Conservation (phyloP, 1,139 yeast genomes). For the Geotrichum europaeum region DNA sequence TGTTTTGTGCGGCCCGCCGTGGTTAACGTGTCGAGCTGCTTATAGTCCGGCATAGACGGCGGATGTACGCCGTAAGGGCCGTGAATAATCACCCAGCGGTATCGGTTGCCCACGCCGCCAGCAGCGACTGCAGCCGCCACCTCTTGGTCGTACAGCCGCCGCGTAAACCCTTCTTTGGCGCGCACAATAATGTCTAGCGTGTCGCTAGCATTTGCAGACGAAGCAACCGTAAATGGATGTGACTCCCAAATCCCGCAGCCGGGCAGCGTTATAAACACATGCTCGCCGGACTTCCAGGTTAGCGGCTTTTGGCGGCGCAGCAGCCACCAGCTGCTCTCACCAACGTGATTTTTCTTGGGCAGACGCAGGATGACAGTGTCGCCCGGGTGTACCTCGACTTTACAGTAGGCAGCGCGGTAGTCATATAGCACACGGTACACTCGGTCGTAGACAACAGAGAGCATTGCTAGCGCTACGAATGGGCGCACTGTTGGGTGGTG, state of each 20-base stretch:
- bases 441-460: conserved; percentile 26
- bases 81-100: conserved; percentile 25
- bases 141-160: conserved; percentile 19
- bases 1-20: background rate
- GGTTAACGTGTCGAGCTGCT: background rate
- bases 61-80: conserved; percentile 28
- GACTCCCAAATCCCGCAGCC: conserved; percentile 24
- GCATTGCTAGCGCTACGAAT: conserved; percentile 23
- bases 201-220: conserved; percentile 21
- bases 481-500: conserved; percentile 27
- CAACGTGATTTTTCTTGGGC: conserved; percentile 18
- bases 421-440: conserved; percentile 20
- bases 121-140: background rate
- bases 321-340: background rate
- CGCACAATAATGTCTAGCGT: conserved; percentile 26
- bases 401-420: conserved; percentile 24
- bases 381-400: conserved; percentile 22
- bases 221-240: conserved; percentile 29
- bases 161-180: conserved; percentile 28
- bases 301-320: conserved; percentile 16
- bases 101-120: background rate
- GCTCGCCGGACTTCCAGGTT: conserved; percentile 28
- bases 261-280: conserved; percentile 25
- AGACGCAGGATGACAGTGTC: conserved; percentile 25
- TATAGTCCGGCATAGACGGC: conserved; percentile 2